Evolutionary conservation across 805 yeast species (phyloP).

Genomic region (Nakazawaea ambrosiae): DNA sequence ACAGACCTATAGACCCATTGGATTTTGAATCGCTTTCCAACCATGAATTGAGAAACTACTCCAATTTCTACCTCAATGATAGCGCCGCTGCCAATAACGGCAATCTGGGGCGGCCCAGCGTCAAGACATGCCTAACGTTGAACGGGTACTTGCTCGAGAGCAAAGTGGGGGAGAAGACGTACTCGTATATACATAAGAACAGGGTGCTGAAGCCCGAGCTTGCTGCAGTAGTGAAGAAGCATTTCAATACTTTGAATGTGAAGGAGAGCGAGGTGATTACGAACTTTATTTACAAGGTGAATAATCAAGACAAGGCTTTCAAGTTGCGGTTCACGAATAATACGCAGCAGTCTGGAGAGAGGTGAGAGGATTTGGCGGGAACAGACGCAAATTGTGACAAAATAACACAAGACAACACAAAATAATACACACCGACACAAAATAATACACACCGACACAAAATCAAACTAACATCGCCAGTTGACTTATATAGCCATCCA

Average conservation of each 20-base stretch:
- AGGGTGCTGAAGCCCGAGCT: conserved; percentile 54
- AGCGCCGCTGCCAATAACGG: no score
- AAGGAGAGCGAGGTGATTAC: conserved; percentile 85
- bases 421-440: no score
- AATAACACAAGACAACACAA: neutral
- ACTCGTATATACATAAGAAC: conserved; percentile 28
- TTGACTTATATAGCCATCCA: no score
- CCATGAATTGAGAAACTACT: conserved; percentile 62
- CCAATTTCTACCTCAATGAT: conserved; percentile 38
- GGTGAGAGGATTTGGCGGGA: neutral
- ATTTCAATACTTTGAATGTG: conserved; percentile 50
- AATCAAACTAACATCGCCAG: no score
- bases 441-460: no score
- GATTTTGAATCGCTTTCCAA: conserved; percentile 65
- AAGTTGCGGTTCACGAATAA: conserved; percentile 29
- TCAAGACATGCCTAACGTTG: conserved; percentile 56
- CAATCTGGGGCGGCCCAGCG: conserved; percentile 3
- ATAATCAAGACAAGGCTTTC: conserved; percentile 46
- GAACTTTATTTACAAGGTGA: conserved; percentile 80
- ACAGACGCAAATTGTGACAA: no score
- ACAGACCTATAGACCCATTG: conserved; percentile 44
- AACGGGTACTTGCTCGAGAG: conserved; percentile 67
- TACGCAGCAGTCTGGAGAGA: neutral
- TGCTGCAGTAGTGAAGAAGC: conserved; percentile 56
- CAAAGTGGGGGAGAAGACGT: conserved; percentile 67